phyloP scores from a whole-genome alignment of 1,284 basidiomycete species.

The Mycena sp. region DNA sequence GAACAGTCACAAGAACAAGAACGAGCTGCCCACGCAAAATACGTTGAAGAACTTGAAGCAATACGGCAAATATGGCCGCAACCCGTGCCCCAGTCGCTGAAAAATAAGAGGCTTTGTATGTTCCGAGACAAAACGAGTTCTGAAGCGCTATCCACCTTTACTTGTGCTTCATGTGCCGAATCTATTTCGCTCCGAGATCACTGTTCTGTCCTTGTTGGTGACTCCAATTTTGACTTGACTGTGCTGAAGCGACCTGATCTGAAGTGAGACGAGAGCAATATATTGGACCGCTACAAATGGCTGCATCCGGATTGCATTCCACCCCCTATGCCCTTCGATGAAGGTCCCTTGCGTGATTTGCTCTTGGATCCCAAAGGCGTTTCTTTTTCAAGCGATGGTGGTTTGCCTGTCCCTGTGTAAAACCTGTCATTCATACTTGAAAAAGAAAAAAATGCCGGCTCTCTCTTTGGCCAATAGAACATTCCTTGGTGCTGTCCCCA shows the following conservation, averaged over 20 bases:
- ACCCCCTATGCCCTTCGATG: conserved; percentile 6
- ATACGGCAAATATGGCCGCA: not conserved
- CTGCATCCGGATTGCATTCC: conserved; percentile 1
- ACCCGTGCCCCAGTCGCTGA: conserved; percentile 4
- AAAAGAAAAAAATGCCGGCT: not conserved
- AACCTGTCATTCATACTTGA: not conserved
- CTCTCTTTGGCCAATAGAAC: conserved; percentile 35
- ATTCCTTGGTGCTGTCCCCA: conserved; percentile 39
- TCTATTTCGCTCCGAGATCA: not conserved
- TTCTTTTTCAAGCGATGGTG: not conserved
- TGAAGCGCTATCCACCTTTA: conserved; percentile 2
- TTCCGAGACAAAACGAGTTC: conserved; percentile 5
- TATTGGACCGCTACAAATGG: not conserved
- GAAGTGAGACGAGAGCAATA: not conserved
- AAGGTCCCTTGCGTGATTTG: not conserved
- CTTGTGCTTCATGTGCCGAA: conserved; percentile 13
- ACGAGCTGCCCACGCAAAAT: not conserved
- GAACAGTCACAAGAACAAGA: not conserved
- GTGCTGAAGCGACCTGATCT: conserved; percentile 3
- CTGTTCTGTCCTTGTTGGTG: not conserved
- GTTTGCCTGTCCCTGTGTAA: not conserved
- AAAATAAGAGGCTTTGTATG: not conserved
- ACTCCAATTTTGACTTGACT: conserved; percentile 1
- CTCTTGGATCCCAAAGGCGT: conserved; percentile 4
- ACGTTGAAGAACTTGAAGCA: too few species aligned